A percentile compares a stretch with the other conserved stretches of the same genome.
Conservation (phyloP, 352 stramenopile species). For the Phytophthora parvispora region DNA sequence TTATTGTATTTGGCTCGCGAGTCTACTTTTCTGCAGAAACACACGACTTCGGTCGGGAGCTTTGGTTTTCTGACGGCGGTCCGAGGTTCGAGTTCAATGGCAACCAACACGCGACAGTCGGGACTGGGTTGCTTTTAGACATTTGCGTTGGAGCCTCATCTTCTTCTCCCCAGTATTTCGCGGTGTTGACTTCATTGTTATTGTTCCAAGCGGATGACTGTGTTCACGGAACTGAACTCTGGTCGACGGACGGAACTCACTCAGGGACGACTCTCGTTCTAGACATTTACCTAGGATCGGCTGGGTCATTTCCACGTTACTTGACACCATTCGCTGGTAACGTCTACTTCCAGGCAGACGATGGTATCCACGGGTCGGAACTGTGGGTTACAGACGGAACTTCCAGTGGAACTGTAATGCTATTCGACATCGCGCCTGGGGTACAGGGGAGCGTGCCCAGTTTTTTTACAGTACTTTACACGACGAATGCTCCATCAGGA, state of each 20-base stretch:
- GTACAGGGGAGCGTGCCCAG: slow-evolving; percentile 36
- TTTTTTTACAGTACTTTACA: slow-evolving; percentile 53
- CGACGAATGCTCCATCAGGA: neutral
- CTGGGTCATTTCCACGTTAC: slow-evolving; percentile 59
- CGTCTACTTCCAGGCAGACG: slow-evolving; percentile 87
- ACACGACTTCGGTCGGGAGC: slow-evolving; percentile 49
- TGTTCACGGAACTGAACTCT: slow-evolving; percentile 84
- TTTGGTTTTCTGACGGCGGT: slow-evolving; percentile 69
- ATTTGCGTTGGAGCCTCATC: slow-evolving; percentile 53
- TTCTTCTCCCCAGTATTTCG: slow-evolving; percentile 67
- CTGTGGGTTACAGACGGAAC: slow-evolving; percentile 85
- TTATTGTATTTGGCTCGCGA: slow-evolving; percentile 40
- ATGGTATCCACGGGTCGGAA: slow-evolving; percentile 79
- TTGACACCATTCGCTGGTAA: slow-evolving; percentile 53
- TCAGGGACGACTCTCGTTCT: slow-evolving; percentile 63
- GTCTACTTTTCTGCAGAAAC: slow-evolving; percentile 74
- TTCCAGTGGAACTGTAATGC: slow-evolving; percentile 47
- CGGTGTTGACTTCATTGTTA: slow-evolving; percentile 42
- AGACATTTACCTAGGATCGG: slow-evolving; percentile 61
- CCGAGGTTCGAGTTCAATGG: slow-evolving; percentile 34
- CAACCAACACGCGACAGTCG: slow-evolving; percentile 36
- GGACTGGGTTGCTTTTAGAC: slow-evolving; percentile 68
- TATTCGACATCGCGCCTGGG: slow-evolving; percentile 74
- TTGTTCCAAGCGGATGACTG: slow-evolving; percentile 92
- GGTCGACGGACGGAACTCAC: slow-evolving; percentile 68